Base-by-base conservation (phyloP, 225 moss, liverwort and hornwort species). In the Antitrichia curtipendula region DNA sequence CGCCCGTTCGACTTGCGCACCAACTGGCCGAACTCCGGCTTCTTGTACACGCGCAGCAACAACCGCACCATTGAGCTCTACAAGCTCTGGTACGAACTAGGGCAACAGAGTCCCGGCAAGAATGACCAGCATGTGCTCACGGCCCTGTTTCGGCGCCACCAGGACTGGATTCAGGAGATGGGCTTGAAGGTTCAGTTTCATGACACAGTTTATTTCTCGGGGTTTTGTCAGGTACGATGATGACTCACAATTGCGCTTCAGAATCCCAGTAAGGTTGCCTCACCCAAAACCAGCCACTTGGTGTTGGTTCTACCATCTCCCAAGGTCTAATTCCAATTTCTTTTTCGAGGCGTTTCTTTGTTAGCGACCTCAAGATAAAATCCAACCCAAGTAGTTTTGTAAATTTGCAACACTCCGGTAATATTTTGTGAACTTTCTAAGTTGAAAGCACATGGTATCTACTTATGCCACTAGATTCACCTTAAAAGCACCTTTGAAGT, bases 121-220 rank as follows among this genome's bases (percentile, higher is more conserved):
- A 96, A 97, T 84, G 97, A 97, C 81, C 97, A 97, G 88, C 87
- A 95, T 12, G 97, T 97, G 82, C 92, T 97, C 88, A 93, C 93
- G 68, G 63, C 59, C 47, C 90, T 97, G 23, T 88, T 96, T 50
- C 34, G 2, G 16, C 12, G 34, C 47, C 88, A 89, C 34, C 60
- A 57, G 81, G 80, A 89, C 28, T 95, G 95, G 75, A 70, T 56
- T 15, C 16, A 23, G n/a, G 60, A 85, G 53, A 83, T 90, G 22
- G 86, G 92, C 34, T 59, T 95, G 57, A 93, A 91, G 84, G 41
- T 96, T 28, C 87, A 93, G 83, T 96, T 95, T 71, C 89, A 94
- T 13, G 86, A 94, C 80, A 94, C 97, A 25, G 73, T 83, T 10
- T 96, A 93, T 83, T 96, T 96, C 87, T 92, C 95, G 16, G 97